These are phyloP conservation scores for Pseudopyricularia javanii DNA, from an alignment of 2,329 filamentous ascomycete genomes.

Conservation along the genomic window DNA sequence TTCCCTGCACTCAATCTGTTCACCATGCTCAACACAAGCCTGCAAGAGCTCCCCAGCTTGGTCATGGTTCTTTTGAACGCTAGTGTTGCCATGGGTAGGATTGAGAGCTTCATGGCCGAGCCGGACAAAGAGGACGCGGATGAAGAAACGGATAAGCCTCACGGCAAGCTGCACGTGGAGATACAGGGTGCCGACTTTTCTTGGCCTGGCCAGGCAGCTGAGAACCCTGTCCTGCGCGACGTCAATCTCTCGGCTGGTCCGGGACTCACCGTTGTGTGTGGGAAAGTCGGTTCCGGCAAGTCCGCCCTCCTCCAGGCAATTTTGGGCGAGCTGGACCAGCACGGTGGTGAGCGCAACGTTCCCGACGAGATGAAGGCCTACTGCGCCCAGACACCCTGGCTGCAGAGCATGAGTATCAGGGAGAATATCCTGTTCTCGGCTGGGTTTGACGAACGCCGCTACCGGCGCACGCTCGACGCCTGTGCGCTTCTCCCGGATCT, in stretches of 20 bases:
- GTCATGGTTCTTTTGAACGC: slow-evolving; percentile 71
- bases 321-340: slow-evolving; percentile 55
- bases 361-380: slow-evolving; percentile 40
- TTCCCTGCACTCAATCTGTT: slow-evolving; percentile 82
- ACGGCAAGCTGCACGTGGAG: slow-evolving; percentile 26
- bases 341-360: slow-evolving; percentile 32
- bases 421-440: slow-evolving; percentile 34
- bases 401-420: slow-evolving; percentile 29
- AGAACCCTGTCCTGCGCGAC: slow-evolving; percentile 29
- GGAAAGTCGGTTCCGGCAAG: slow-evolving; percentile 50
- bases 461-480: slow-evolving; percentile 31
- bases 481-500: slow-evolving; percentile 30
- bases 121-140: slow-evolving; percentile 55
- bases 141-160: slow-evolving; percentile 13
- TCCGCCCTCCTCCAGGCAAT: slow-evolving; percentile 47
- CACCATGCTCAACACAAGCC: slow-evolving; percentile 56
- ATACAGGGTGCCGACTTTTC: slow-evolving; percentile 60
- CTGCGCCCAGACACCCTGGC: slow-evolving; percentile 37
- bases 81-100: slow-evolving; percentile 67
- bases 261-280: slow-evolving; percentile 43
- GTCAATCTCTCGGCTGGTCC: slow-evolving; percentile 31
- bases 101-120: slow-evolving; percentile 79
- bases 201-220: slow-evolving; percentile 56
- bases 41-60: slow-evolving; percentile 64
- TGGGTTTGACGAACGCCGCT: slow-evolving; percentile 23